Evolutionary conservation across 1,284 basidiomycete species (phyloP), one percentile per base, ranked within the genome.

Genomic region (Naganishia liquefaciens): DNA sequence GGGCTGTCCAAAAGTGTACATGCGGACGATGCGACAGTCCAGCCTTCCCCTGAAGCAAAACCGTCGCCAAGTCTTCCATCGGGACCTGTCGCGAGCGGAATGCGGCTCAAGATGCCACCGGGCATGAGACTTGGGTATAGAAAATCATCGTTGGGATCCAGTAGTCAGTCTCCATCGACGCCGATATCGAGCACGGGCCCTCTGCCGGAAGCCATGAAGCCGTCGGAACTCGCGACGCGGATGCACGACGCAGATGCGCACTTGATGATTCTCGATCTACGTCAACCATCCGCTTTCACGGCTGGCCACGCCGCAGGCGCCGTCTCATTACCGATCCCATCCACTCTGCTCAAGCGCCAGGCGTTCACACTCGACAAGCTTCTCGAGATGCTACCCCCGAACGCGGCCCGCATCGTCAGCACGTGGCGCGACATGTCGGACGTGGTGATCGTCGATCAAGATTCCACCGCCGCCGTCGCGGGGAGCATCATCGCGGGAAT

Each of bases 311-410:
- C 94, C 33, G 83, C 83, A 33, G 73, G 80, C 47, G 88, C 93
- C n/a, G 82, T 96, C 68, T 92, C 91, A 47, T 84, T 98, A 64
- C 91, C 91, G 52, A 90, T 96, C 5, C 94, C 94, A 0, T 93
- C 93, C 4, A 98, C 94, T 0, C 86, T 98, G 28, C 87, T 99
- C 73, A 92, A 92, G 68, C 87, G 93, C 0, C 91, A 91, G 0
- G 82, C 86, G 6, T 94, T 91, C 79, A 87, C 88, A 28, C 83
- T 93, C 10, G 81, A 85, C 39, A 87, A 87, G 50, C 83, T 95
- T 13, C 79, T 84, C 2, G 85, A 85, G 28, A 92, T 93, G 87
- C 83, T 95, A 19, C 84, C 86, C 0, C 66, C 79, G 5, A 73
- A 81, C 1, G 83, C 88, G 23, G 83, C 85, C 28, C 75, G 81